These are phyloP conservation scores for Pyricularia pennisetigena DNA, from an alignment of 2,329 filamentous ascomycete species.

Conservation along the genomic window DNA sequence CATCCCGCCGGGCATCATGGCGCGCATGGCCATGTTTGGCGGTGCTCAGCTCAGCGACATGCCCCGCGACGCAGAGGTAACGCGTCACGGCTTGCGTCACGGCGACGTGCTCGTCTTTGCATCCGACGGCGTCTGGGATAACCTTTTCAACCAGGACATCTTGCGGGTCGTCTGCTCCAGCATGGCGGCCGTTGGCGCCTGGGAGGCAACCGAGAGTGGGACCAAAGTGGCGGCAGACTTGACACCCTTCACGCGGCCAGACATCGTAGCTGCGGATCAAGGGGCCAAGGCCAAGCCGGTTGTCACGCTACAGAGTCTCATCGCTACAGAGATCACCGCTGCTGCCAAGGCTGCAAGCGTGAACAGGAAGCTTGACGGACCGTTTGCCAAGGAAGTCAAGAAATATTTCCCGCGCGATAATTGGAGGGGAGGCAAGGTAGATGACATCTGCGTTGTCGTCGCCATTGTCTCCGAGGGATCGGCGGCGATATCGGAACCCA, in stretches of 20 bases:
- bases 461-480: constrained; percentile 58
- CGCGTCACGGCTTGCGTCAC: constrained; percentile 67
- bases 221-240: constrained; percentile 56
- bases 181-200: constrained; percentile 68
- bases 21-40: constrained; percentile 75
- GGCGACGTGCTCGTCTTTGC: constrained; percentile 92
- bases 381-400: constrained; percentile 91
- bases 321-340: constrained; percentile 70
- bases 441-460: constrained; percentile 87
- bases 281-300: constrained; percentile 19
- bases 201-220: constrained; percentile 54
- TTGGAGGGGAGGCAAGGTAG: constrained; percentile 87
- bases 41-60: constrained; percentile 72
- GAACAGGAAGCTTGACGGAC: constrained; percentile 74
- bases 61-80: constrained; percentile 74
- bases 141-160: constrained; percentile 84
- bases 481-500: constrained; percentile 16
- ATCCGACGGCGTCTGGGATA: constrained; percentile 94
- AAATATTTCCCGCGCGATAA: constrained; percentile 76
- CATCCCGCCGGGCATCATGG: constrained; percentile 69
- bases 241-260: constrained; percentile 15
- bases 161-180: constrained; percentile 66
- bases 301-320: constrained; percentile 59
- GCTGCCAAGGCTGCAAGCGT: constrained; percentile 80
- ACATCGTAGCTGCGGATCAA: background rate